Base-by-base conservation (phyloP, 345 rosid genomes). In the Syzygium oleosum region DNA sequence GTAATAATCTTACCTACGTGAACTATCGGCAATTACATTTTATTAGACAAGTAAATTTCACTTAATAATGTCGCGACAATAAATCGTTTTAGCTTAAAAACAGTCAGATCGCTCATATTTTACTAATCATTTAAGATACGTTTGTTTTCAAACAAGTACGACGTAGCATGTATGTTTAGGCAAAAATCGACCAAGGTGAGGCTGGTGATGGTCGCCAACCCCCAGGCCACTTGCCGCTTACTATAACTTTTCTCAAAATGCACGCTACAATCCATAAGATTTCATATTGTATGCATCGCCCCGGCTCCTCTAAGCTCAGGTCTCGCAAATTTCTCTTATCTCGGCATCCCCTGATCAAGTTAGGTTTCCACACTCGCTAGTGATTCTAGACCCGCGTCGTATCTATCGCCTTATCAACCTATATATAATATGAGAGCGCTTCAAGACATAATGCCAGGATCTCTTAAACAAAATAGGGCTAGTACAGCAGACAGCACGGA, bases 81-180 rank as follows among this genome's bases (percentile, higher is more conserved):
- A 38, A 38, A 34, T 38, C 14, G 6, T 34, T 9, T 73, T 2
- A 7, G 25, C 22, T 34, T 3, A 4, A 0, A 73, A 34, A 73
- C 0, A 0, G 25, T 34, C 0, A 19, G 0, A 17, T 19, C 3
- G 4, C 49, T 34, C 25, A 9, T 73, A 19, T 34, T 19, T 34
- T 3, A 17, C 2, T 3, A 9, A 73, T 73, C 27, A 1, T 34
- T 13, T 19, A 34, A 73, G 49, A 38, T 21, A 0, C 4, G 0
- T 19, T 73, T 73, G 11, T 19, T 19, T 41, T 38, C 3, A 38
- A 12, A 73, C 1, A 9, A 5, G 1, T 73, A 73, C 22, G 12
- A 6, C 15, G 0, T 10, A 22, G 31, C 0, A 73, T 73, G 25
- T 34, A 73, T 2, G 10, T 21, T 73, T 38, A 21, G 4, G 6